These are phyloP conservation scores for Metschnikowia dekortorum DNA, from an alignment of 805 yeast species.

Conservation along the genomic window DNA sequence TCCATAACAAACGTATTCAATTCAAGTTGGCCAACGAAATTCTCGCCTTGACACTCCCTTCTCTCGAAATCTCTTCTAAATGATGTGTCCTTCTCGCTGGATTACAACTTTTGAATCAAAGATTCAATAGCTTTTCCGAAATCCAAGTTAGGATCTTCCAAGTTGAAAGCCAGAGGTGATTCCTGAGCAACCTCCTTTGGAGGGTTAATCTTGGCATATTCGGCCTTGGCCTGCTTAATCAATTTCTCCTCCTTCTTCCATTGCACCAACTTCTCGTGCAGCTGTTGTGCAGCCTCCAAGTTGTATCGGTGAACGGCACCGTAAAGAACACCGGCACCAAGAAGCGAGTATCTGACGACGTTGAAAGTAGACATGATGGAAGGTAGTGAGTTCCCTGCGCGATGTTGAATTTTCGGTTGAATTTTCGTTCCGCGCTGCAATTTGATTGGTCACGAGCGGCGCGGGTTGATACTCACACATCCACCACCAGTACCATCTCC, in stretches of 20 bases:
- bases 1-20: too few relatives aligned
- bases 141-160: conserved; percentile 90
- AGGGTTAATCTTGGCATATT: conserved; percentile 55
- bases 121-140: conserved; percentile 65
- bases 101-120: conserved; percentile 52
- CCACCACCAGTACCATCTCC: too few relatives aligned
- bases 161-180: conserved; percentile 49
- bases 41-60: too few relatives aligned
- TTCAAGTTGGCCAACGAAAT: too few relatives aligned
- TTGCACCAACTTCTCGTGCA: conserved; percentile 53
- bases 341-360: conserved; percentile 90
- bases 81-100: background rate
- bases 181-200: conserved; percentile 34
- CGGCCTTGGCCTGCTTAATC: conserved; percentile 84
- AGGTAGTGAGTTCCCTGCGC: background rate
- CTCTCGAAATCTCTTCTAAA: background rate
- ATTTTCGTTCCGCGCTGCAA: conserved; percentile 7
- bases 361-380: conserved; percentile 38
- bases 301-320: conserved; percentile 82
- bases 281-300: conserved; percentile 56
- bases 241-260: conserved; percentile 66
- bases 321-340: conserved; percentile 82
- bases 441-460: conserved; percentile 14
- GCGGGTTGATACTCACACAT: background rate
- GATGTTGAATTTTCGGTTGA: conserved; percentile 1